Evolutionary conservation across 2,329 filamentous ascomycete species (phyloP).

Genomic region (Hymenoscyphus infarciens): DNA sequence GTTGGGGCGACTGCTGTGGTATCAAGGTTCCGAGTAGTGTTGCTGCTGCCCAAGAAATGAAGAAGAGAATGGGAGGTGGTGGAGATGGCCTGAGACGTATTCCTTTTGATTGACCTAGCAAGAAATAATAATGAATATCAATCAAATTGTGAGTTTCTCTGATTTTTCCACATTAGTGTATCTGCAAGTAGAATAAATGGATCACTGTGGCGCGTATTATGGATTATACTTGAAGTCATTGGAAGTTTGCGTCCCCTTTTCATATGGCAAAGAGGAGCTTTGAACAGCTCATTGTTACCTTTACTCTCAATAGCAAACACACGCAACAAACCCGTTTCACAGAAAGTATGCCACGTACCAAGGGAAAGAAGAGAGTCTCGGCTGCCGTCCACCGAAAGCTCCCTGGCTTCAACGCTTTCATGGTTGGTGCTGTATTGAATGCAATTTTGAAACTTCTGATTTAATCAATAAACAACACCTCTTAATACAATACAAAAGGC

Average conservation of each 20-base stretch:
- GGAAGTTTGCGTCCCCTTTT: too few relatives aligned
- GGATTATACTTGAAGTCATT: too few relatives aligned
- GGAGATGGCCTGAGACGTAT: conserved; percentile 64
- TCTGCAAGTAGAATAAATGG: not conserved
- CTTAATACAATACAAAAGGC: not conserved
- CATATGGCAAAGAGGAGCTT: too few relatives aligned
- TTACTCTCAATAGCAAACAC: too few relatives aligned
- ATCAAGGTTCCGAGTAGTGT: conserved; percentile 96
- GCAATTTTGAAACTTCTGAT: not conserved
- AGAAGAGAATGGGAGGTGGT: conserved; percentile 63
- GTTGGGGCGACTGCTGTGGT: conserved; percentile 95
- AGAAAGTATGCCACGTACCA: too few relatives aligned
- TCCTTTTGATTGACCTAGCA: conserved; percentile 68
- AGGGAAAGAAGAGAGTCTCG: too few relatives aligned
- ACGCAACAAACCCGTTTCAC: too few relatives aligned
- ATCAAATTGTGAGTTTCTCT: not conserved
- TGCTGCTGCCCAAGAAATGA: conserved; percentile 84
- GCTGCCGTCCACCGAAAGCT: too few relatives aligned
- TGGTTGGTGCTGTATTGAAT: too few relatives aligned
- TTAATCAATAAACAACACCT: not conserved
- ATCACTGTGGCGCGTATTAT: not conserved
- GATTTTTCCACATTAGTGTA: not conserved
- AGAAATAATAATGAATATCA: not conserved
- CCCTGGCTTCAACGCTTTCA: too few relatives aligned
- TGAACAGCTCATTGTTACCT: too few relatives aligned